These are phyloP conservation scores for Miamiensis avidus DNA, from an alignment of 169 alveolate species.

Conservation along the genomic window DNA sequence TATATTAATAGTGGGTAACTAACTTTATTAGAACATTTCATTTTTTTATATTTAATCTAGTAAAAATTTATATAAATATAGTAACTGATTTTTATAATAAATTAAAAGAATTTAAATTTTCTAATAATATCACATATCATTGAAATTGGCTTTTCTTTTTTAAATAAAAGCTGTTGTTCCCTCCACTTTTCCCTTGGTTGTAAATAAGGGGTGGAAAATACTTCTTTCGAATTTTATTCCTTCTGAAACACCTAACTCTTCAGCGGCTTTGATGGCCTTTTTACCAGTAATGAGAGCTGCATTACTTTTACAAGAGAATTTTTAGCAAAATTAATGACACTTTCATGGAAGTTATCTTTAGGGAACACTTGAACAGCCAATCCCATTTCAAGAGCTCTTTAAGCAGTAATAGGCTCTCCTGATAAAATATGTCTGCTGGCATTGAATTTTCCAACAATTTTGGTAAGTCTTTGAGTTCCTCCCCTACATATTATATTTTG, in stretches of 20 bases:
- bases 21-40: no score
- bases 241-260: slow-evolving; percentile 39
- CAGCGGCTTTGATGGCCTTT: slow-evolving; percentile 38
- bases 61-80: neutral
- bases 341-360: slow-evolving; percentile 49
- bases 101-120: no score
- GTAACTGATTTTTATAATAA: no score
- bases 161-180: slow-evolving; percentile 65
- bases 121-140: slow-evolving; percentile 21
- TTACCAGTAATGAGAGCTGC: slow-evolving; percentile 49
- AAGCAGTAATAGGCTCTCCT: slow-evolving; percentile 64
- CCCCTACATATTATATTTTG: slow-evolving; percentile 46
- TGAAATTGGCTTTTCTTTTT: slow-evolving; percentile 60
- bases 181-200: slow-evolving; percentile 50
- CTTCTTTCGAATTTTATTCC: slow-evolving; percentile 60
- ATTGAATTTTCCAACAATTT: slow-evolving; percentile 62
- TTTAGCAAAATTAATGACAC: slow-evolving; percentile 52
- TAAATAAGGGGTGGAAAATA: slow-evolving; percentile 48
- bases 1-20: no score
- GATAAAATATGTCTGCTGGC: slow-evolving; percentile 74
- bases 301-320: slow-evolving; percentile 33
- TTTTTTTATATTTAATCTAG: no score
- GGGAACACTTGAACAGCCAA: slow-evolving; percentile 53
- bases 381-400: slow-evolving; percentile 72
- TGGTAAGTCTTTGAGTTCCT: slow-evolving; percentile 72